phyloP scores from a whole-genome alignment of 2,329 filamentous ascomycete species.

The Calonectria leucothoes region DNA sequence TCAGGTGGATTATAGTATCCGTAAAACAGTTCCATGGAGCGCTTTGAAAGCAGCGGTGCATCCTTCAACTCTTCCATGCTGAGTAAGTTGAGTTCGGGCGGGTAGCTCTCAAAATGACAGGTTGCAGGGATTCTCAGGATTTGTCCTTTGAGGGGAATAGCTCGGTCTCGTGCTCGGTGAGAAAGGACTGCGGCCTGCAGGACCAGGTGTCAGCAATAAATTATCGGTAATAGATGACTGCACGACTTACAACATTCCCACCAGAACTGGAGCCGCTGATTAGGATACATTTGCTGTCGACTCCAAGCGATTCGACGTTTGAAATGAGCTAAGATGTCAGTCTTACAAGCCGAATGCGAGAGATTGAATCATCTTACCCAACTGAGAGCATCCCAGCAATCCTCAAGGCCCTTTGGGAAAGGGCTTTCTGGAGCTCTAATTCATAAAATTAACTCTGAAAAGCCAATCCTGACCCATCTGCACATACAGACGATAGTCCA shows the following conservation, averaged over 20 bases:
- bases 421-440: constrained; percentile 2
- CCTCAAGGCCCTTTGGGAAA: not conserved
- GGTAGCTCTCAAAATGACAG: constrained; percentile 7
- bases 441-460: not conserved
- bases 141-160: not conserved
- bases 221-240: not conserved
- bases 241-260: not conserved
- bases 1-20: not conserved
- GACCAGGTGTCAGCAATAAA: not conserved
- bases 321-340: not conserved
- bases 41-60: constrained; percentile 2
- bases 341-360: no score
- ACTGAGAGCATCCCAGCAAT: not conserved
- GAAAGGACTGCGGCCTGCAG: not conserved
- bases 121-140: constrained; percentile 9
- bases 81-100: not conserved
- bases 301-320: not conserved
- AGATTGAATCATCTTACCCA: not conserved
- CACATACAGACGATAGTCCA: constrained; percentile 8
- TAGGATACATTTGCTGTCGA: not conserved
- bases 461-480: no score
- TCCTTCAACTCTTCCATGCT: constrained; percentile 2
- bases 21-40: constrained; percentile 8
- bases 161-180: not conserved
- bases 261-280: constrained; percentile 1